phyloP scores from a whole-genome alignment of 805 yeast species.

The Cyberlindnera suaveolens region DNA sequence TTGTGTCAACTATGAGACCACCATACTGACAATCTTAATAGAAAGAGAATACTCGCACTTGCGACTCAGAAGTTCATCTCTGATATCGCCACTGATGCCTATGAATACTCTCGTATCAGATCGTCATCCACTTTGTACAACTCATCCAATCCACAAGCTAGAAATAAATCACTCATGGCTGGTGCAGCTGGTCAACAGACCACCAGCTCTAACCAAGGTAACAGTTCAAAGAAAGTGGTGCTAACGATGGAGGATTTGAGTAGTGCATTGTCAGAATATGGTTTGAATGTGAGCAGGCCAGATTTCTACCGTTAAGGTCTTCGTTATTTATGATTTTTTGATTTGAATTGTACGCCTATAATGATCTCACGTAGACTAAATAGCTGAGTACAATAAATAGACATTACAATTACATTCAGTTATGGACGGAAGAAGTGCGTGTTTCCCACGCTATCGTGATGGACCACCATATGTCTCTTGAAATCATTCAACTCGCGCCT shows the following conservation, averaged over 20 bases:
- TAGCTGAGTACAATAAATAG: not conserved
- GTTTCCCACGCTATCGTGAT: slow-evolving; percentile 49
- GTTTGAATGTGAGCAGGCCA: slow-evolving; percentile 83
- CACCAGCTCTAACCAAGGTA: slow-evolving; percentile 25
- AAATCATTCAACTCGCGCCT: slow-evolving; percentile 59
- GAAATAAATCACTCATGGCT: slow-evolving; percentile 72
- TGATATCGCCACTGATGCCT: slow-evolving; percentile 94
- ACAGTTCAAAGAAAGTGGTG: slow-evolving; percentile 69
- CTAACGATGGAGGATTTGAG: slow-evolving; percentile 91
- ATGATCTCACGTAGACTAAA: not conserved
- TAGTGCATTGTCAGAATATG: slow-evolving; percentile 89
- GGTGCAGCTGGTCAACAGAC: slow-evolving; percentile 45
- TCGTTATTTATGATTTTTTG: not conserved
- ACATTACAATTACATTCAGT: slow-evolving; percentile 1
- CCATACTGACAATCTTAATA: not conserved
- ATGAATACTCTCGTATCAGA: slow-evolving; percentile 88
- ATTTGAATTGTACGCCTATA: not conserved
- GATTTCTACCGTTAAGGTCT: slow-evolving; percentile 73
- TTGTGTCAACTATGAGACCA: not conserved
- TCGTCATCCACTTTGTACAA: slow-evolving; percentile 83
- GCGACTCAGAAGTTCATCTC: slow-evolving; percentile 95
- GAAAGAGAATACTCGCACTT: slow-evolving; percentile 66
- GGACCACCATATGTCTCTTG: slow-evolving; percentile 67
- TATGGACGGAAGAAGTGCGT: slow-evolving; percentile 57
- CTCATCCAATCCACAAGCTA: slow-evolving; percentile 77